phyloP scores from a whole-genome alignment of 768 basidiomycete genomes.

The Hebeloma cylindrosporum region DNA sequence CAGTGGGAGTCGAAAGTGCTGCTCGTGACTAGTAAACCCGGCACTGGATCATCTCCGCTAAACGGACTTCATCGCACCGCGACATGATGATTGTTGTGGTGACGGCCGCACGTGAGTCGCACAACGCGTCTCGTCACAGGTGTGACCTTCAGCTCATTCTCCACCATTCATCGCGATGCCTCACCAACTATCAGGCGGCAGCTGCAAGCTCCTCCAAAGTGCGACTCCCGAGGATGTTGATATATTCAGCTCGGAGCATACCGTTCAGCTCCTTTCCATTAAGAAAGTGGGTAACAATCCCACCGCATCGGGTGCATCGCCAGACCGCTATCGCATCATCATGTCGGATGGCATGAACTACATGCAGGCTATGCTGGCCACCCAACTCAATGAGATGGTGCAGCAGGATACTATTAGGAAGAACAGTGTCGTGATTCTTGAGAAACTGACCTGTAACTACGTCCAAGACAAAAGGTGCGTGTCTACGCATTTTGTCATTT shows the following conservation, averaged over 20 bases:
- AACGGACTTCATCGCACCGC: too few species aligned
- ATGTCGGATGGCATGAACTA: slow-evolving; percentile 87
- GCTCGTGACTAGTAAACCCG: too few species aligned
- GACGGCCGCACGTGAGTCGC: too few species aligned
- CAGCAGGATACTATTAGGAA: slow-evolving; percentile 61
- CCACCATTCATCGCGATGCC: slow-evolving; percentile 31
- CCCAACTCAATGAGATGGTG: slow-evolving; percentile 79
- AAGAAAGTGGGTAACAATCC: slow-evolving; percentile 59
- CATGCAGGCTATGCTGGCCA: slow-evolving; percentile 93
- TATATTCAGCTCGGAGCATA: slow-evolving; percentile 45
- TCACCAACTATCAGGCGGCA: slow-evolving; percentile 57
- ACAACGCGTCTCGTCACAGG: slow-evolving; percentile 31
- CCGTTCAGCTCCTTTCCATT: slow-evolving; percentile 80
- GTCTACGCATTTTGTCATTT: slow-evolving; percentile 7
- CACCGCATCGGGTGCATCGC: slow-evolving; percentile 24
- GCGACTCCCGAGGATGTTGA: slow-evolving; percentile 43
- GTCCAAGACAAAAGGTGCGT: slow-evolving; percentile 83
- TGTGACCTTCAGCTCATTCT: slow-evolving; percentile 20
- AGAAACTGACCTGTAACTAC: slow-evolving; percentile 77
- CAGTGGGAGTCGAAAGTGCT: too few species aligned
- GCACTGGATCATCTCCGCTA: too few species aligned
- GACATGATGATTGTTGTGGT: too few species aligned
- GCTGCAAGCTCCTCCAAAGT: slow-evolving; percentile 49
- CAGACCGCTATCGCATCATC: slow-evolving; percentile 76
- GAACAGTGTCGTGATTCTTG: slow-evolving; percentile 66